Percentiles rank a stretch among this genome's conserved stretches.
These are phyloP conservation scores for Pseudoscleropodium purum DNA, from an alignment of 225 moss, liverwort and hornwort genomes.

Conservation along the genomic window DNA sequence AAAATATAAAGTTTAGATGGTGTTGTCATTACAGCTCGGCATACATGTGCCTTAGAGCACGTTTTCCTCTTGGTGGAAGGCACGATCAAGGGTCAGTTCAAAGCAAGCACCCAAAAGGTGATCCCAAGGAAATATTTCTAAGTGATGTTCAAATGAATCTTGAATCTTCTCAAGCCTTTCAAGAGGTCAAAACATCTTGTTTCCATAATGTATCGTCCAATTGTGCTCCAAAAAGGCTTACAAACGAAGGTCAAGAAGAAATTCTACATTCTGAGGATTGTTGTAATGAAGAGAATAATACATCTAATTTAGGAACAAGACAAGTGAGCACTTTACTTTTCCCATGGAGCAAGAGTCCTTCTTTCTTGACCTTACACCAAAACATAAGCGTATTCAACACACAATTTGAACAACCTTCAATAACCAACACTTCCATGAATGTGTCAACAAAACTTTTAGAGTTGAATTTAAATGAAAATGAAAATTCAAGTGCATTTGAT, in stretches of 20 bases:
- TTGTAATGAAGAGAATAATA: not conserved
- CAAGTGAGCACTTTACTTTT: not conserved
- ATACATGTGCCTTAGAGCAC: slow-evolving; percentile 32
- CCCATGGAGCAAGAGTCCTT: not conserved
- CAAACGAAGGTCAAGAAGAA: not conserved
- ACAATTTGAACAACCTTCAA: not conserved
- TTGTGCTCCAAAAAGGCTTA: not conserved
- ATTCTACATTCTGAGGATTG: not conserved
- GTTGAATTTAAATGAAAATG: not conserved
- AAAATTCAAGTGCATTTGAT: not conserved
- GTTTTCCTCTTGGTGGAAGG: slow-evolving; percentile 18
- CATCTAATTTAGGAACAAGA: not conserved
- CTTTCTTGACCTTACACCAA: not conserved
- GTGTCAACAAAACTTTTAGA: not conserved
- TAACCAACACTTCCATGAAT: not conserved
- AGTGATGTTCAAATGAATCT: not conserved
- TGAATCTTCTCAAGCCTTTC: not conserved
- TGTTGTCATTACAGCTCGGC: slow-evolving; percentile 22
- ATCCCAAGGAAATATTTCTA: not conserved
- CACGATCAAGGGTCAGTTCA: not conserved
- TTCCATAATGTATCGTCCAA: not conserved
- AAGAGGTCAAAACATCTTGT: not conserved
- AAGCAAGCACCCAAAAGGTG: not conserved
- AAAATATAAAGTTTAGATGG: not conserved
- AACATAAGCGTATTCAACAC: not conserved